Evolutionary conservation across 352 stramenopile genomes (phyloP).

Genomic region (Pythium folliculosum): DNA sequence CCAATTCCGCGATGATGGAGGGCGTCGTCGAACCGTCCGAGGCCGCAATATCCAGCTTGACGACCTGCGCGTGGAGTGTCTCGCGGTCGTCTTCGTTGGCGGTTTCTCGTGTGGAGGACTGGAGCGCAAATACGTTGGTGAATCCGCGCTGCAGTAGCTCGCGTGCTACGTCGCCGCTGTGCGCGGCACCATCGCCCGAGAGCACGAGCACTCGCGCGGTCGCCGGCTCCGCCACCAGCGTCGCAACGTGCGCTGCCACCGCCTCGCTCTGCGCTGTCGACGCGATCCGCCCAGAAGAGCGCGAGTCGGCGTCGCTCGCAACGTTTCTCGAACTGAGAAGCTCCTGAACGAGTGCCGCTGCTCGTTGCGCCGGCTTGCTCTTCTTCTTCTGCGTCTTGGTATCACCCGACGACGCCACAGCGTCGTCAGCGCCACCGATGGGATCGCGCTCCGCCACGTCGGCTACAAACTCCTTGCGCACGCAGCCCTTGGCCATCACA

Average conservation of each 20-base stretch:
- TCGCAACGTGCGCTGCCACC: not conserved
- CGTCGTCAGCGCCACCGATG: not conserved
- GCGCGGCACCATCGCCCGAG: not conserved
- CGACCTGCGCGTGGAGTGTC: not conserved
- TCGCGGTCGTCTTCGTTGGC: not conserved
- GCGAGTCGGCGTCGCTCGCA: not conserved
- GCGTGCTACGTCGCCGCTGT: not conserved
- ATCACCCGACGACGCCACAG: not conserved
- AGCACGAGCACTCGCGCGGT: slow-evolving; percentile 6
- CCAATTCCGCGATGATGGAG: not conserved
- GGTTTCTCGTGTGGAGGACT: not conserved
- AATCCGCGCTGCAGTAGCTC: slow-evolving; percentile 1
- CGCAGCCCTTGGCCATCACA: slow-evolving; percentile 54
- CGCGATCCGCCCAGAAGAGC: not conserved
- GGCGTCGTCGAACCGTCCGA: not conserved
- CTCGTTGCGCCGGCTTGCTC: not conserved
- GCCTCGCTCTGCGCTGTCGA: not conserved
- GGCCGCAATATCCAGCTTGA: not conserved
- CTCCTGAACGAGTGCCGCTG: not conserved
- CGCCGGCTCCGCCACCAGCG: not conserved
- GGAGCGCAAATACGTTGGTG: slow-evolving; percentile 9
- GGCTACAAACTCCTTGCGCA: slow-evolving; percentile 36
- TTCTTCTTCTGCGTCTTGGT: not conserved
- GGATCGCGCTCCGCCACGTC: not conserved
- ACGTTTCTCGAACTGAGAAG: not conserved